Evolutionary conservation across 306 rosid genomes (phyloP).

Genomic region (Parietaria judaica): DNA sequence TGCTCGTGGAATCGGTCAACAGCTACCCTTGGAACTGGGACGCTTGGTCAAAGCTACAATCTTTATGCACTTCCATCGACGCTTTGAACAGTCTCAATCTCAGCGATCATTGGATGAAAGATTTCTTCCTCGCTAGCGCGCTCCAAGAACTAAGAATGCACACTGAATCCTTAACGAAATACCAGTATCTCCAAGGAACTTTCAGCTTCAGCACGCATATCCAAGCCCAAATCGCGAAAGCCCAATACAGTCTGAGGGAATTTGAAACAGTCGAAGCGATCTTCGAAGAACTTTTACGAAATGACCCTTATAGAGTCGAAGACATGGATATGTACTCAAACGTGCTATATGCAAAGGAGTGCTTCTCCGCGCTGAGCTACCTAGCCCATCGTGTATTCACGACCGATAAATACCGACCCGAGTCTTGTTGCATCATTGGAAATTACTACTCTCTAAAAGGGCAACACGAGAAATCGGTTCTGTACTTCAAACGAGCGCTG

Average conservation of each 20-base stretch:
- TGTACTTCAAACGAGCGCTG: slow-evolving; percentile 91
- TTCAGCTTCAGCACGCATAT: slow-evolving; percentile 79
- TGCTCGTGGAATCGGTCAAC: slow-evolving; percentile 87
- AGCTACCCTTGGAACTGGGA: slow-evolving; percentile 98
- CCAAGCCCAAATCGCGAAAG: slow-evolving; percentile 94
- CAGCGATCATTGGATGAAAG: slow-evolving; percentile 95
- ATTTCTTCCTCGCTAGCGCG: slow-evolving; percentile 81
- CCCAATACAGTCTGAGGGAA: slow-evolving; percentile 81
- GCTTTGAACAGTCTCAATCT: slow-evolving; percentile 67
- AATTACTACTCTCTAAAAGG: slow-evolving; percentile 97
- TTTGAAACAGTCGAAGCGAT: slow-evolving; percentile 92
- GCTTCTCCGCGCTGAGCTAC: slow-evolving; percentile 76
- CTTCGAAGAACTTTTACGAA: slow-evolving; percentile 86
- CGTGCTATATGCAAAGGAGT: slow-evolving; percentile 89
- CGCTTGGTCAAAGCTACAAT: slow-evolving; percentile 93
- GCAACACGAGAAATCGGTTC: slow-evolving; percentile 87
- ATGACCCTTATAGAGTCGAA: slow-evolving; percentile 91
- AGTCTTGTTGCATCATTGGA: slow-evolving; percentile 95
- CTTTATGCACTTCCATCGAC: slow-evolving; percentile 66
- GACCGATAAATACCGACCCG: slow-evolving; percentile 97
- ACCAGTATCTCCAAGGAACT: slow-evolving; percentile 59
- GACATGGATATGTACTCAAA: slow-evolving; percentile 99
- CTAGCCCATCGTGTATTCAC: slow-evolving; percentile 91
- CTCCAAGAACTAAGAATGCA: slow-evolving; percentile 92
- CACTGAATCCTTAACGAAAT: slow-evolving; percentile 61